phyloP scores from a whole-genome alignment of 75 land plant genomes.

The Azolla pinnata region DNA sequence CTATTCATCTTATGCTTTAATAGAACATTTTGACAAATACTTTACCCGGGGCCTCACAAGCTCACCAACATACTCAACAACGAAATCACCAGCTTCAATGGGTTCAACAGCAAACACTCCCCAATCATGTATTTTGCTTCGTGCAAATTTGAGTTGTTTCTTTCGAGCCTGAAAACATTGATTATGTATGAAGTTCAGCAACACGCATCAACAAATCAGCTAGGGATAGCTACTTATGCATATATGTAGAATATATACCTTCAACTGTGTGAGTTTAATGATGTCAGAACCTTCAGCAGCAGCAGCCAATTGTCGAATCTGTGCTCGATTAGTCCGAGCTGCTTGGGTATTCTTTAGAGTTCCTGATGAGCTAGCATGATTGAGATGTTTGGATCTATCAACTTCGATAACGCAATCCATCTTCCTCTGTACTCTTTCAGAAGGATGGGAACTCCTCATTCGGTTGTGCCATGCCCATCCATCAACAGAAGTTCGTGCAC shows the following conservation, averaged over 20 bases:
- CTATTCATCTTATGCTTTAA: not conserved
- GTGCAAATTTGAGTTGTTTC: conserved; percentile 73
- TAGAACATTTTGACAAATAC: too few relatives aligned
- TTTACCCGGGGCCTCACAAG: conserved; percentile 66
- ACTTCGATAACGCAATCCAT: not conserved
- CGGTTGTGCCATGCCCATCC: conserved; percentile 88
- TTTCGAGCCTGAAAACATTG: conserved; percentile 58
- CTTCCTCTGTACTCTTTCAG: conserved; percentile 27
- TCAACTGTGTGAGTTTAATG: conserved; percentile 65
- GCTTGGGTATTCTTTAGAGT: conserved; percentile 47
- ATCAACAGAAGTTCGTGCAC: conserved; percentile 76
- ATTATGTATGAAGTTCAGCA: not conserved
- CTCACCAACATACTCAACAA: conserved; percentile 97
- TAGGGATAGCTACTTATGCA: too few relatives aligned
- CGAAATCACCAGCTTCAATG: conserved; percentile 94
- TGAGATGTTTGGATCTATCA: not conserved
- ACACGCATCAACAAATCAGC: too few relatives aligned
- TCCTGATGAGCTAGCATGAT: conserved; percentile 18
- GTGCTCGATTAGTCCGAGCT: conserved; percentile 86
- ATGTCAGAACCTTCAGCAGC: conserved; percentile 92
- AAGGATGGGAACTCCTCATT: conserved; percentile 44
- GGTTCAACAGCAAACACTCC: conserved; percentile 87
- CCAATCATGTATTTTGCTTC: conserved; percentile 99
- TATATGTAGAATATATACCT: conserved; percentile 32
- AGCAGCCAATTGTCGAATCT: conserved; percentile 64